Evolutionary conservation across 2,329 filamentous ascomycete genomes (phyloP).

Genomic region (Cercospora janseana): DNA sequence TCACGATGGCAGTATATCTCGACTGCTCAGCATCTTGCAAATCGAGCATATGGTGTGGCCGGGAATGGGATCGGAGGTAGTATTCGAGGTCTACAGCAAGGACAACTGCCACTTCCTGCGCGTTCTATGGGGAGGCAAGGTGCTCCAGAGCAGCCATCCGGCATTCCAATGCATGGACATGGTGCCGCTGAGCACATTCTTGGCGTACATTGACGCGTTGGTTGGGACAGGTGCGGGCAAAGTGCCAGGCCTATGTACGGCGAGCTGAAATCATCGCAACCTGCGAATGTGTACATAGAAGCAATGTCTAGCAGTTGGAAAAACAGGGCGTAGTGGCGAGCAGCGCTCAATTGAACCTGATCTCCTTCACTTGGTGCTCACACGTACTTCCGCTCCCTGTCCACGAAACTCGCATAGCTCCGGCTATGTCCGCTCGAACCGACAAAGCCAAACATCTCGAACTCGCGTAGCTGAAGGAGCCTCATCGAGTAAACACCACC

Average conservation of each 20-base stretch:
- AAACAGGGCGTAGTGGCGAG: too few relatives aligned
- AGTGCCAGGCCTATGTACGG: conserved; percentile 42
- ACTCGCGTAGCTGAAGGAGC: conserved; percentile 12
- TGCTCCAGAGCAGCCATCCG: conserved; percentile 66
- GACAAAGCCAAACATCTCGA: conserved; percentile 9
- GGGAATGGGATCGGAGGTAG: conserved; percentile 75
- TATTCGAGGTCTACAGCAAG: conserved; percentile 69
- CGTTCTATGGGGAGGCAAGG: conserved; percentile 68
- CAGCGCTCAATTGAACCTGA: too few relatives aligned
- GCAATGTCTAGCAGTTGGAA: too few relatives aligned
- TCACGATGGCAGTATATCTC: conserved; percentile 71
- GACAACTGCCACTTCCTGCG: conserved; percentile 54
- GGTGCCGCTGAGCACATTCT: conserved; percentile 62
- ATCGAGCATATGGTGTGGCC: conserved; percentile 78
- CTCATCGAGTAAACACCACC: conserved; percentile 9
- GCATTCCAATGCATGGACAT: conserved; percentile 67
- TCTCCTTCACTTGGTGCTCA: too few relatives aligned
- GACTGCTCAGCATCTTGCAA: conserved; percentile 68
- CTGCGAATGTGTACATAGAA: neutral
- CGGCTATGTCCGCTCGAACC: conserved; percentile 1
- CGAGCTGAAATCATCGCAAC: neutral
- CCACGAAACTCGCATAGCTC: conserved; percentile 2
- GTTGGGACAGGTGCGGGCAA: conserved; percentile 55
- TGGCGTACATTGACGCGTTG: conserved; percentile 70
- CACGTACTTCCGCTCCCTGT: too few relatives aligned